These are phyloP conservation scores for Angomonas deanei DNA, from an alignment of 208 protist genomes.

Conservation along the genomic window DNA sequence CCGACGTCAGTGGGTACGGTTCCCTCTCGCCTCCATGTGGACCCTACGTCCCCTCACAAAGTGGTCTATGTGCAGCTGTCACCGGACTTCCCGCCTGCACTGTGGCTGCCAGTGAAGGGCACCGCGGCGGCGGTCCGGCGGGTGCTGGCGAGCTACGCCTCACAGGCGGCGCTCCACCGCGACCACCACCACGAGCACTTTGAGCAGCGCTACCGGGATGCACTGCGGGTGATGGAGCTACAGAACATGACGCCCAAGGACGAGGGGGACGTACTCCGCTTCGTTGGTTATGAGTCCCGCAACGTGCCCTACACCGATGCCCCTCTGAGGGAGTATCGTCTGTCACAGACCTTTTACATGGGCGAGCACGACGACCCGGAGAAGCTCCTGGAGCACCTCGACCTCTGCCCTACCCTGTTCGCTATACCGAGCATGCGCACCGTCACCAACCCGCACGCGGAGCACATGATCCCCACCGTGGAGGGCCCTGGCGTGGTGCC, in stretches of 20 bases:
- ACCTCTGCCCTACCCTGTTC: slow-evolving; percentile 82
- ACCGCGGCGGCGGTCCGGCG: slow-evolving; percentile 71
- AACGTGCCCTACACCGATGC: slow-evolving; percentile 70
- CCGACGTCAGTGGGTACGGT: slow-evolving; percentile 82
- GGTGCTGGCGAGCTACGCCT: slow-evolving; percentile 81
- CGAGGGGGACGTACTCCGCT: slow-evolving; percentile 76
- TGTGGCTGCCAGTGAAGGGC: slow-evolving; percentile 88
- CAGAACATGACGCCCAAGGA: slow-evolving; percentile 41
- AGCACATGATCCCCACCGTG: slow-evolving; percentile 73
- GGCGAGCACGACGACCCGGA: slow-evolving; percentile 89
- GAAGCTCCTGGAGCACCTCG: slow-evolving; percentile 75
- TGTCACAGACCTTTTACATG: slow-evolving; percentile 82
- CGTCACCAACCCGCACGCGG: slow-evolving; percentile 60
- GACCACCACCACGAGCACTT: slow-evolving; percentile 73
- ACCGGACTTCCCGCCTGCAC: slow-evolving; percentile 75
- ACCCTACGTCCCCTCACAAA: slow-evolving; percentile 42
- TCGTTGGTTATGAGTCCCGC: slow-evolving; percentile 72
- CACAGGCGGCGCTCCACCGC: slow-evolving; percentile 58
- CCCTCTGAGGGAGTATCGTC: slow-evolving; percentile 72
- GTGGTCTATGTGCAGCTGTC: slow-evolving; percentile 85
- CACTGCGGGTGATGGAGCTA: slow-evolving; percentile 49
- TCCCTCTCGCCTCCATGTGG: slow-evolving; percentile 62
- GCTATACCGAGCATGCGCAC: slow-evolving; percentile 77
- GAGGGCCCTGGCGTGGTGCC: slow-evolving; percentile 78
- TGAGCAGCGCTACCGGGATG: slow-evolving; percentile 49